Percentiles rank a stretch among this genome's conserved stretches.
These are phyloP conservation scores for Edaphochlamys debaryana DNA, from an alignment of 139 green algal species.

Conservation along the genomic window DNA sequence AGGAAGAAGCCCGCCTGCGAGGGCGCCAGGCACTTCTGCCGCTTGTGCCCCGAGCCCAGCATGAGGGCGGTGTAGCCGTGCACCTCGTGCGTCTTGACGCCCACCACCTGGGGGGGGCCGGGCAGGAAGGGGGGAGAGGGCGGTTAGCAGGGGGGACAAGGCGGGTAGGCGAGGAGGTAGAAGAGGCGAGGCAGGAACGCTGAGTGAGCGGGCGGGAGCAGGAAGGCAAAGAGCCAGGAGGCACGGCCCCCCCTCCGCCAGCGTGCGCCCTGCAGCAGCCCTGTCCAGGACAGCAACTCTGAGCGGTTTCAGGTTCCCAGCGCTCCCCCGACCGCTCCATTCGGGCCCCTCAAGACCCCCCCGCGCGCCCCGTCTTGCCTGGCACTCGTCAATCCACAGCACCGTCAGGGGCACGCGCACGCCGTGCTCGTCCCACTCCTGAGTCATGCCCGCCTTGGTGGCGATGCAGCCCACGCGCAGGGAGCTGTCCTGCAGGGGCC, in stretches of 20 bases:
- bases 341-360: too few species aligned
- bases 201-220: too few species aligned
- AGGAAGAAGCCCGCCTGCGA: constrained; percentile 44
- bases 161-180: not conserved
- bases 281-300: too few species aligned
- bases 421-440: constrained; percentile 94
- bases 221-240: too few species aligned
- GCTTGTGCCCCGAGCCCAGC: constrained; percentile 80
- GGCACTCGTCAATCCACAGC: constrained; percentile 96
- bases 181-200: not conserved
- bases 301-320: too few species aligned
- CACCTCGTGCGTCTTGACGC: constrained; percentile 74
- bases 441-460: constrained; percentile 97
- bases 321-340: too few species aligned
- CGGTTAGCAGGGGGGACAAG: not conserved
- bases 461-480: constrained; percentile 85
- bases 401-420: constrained; percentile 92
- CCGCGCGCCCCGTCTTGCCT: too few species aligned
- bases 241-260: too few species aligned
- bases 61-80: constrained; percentile 88
- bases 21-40: constrained; percentile 75
- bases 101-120: constrained; percentile 78
- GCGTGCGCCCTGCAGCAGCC: too few species aligned
- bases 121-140: not conserved
- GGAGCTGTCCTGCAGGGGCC: constrained; percentile 45